Evolutionary conservation across 192 early-diverging fungal species (phyloP).

Genomic region (Dissophora ornata): DNA sequence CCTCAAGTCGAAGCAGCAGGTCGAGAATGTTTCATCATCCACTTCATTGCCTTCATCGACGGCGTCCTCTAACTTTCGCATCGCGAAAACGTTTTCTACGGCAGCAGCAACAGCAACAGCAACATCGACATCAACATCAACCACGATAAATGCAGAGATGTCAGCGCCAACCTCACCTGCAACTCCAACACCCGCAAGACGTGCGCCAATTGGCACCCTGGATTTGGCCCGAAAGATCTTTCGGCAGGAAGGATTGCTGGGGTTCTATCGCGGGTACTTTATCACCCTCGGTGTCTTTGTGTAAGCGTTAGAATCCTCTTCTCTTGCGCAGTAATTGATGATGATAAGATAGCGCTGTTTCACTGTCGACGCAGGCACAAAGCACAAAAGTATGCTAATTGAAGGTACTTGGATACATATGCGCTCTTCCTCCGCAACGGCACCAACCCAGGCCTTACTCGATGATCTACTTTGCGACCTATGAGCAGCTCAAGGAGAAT

Average conservation of each 20-base stretch:
- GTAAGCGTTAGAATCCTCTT: constrained; percentile 59
- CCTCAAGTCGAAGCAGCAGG: constrained; percentile 79
- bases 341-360: too few relatives aligned
- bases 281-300: constrained; percentile 81
- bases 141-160: too few relatives aligned
- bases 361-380: too few relatives aligned
- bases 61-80: neutral
- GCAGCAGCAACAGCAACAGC: neutral
- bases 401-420: too few relatives aligned
- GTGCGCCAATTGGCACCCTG: constrained; percentile 20
- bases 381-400: too few relatives aligned
- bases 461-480: constrained; percentile 48
- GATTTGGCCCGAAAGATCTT: constrained; percentile 63
- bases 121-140: neutral
- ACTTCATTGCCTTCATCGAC: neutral
- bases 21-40: constrained; percentile 27
- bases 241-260: constrained; percentile 65
- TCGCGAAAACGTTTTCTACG: neutral
- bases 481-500: constrained; percentile 45
- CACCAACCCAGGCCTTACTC: constrained; percentile 37
- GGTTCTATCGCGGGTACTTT: constrained; percentile 81
- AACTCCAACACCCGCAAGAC: constrained; percentile 2
- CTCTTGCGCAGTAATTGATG: too few relatives aligned
- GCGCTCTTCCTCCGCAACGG: too few relatives aligned
- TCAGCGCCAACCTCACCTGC: neutral